Base-by-base conservation (phyloP, 805 yeast species). In the Wickerhamomyces alni region DNA sequence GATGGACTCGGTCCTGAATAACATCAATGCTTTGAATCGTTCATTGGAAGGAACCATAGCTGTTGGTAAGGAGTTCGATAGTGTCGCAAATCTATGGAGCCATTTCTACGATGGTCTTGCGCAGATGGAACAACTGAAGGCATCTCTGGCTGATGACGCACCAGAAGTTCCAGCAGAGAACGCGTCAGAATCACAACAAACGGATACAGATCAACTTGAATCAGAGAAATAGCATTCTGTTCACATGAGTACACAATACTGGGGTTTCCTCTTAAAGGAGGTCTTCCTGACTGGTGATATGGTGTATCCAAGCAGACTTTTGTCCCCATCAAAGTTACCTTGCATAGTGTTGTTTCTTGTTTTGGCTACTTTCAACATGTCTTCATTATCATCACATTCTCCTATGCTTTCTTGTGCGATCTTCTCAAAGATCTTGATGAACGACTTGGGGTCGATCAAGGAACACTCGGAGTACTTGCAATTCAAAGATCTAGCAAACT, bases 51-150 rank as follows among this genome's bases (percentile, higher is more conserved):
- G 75, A 32, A 74, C 80, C 3, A 70, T 82, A 13, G 81, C 82
- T 17, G 86, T 84, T 3, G 89, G 93, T 2, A 77, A 78, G 52
- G 89, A 82, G 43, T 84, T 83, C 50, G 85, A 82, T 41, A 73
- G 75, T 37, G 85, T 82, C 13, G 74, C 88, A 3, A 62, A 69
- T n/a, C 63, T 83, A 27, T 84, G 94, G 94, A 64, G 71, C 26
- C 71, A 70, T 28, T 82, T 83, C 51, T 82, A 83, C 50, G 75
- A 76, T 51, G 78, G 78, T 0, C 36, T 67, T 17, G 63, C 61
- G 11, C 64, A 63, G 30, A 42, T 47, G 25, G 58, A 55, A 17
- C 50, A 50, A 30, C 31, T 57, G 26, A 55, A 45, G 32, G 36
- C 15, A 21, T 32, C 32, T 5, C 22, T 16, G 6, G 24, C 24